Base-by-base conservation (phyloP, 352 stramenopile species). In the Phytopythium chamaehyphon region DNA sequence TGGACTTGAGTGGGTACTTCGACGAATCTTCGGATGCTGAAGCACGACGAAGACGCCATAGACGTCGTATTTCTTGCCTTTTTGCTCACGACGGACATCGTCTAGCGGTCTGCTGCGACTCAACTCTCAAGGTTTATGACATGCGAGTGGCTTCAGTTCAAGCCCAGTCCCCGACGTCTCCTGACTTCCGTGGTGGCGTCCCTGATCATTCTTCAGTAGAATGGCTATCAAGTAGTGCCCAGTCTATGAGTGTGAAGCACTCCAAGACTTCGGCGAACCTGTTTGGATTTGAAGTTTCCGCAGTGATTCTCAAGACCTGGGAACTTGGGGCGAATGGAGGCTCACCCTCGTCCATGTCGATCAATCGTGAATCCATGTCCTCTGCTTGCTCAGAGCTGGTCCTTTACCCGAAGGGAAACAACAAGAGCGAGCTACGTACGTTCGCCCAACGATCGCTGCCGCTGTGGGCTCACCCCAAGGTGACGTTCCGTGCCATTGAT, bases 391-490 rank as follows among this genome's bases (percentile, higher is more conserved):
- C 21, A 36, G 19, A 12, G 21, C 3, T 22, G 12, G 24, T 55
- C 23, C 45, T 61, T 39, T 48, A 67, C 28, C 39, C 18, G 40
- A 70, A 67, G 40, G 37, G 33, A 9, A 73, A 57, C 46, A 33
- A 48, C 11, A 86, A 78, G 47, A 88, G 69, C 52, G 82, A 92
- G 56, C 54, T 92, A 21, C 75, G 77, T 21, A 87, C 82, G 10
- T 90, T 77, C 59, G 62, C 68, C 14, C 77, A 83, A 54, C 63
- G 74, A 39, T 77, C 71, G 12, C 47, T 92, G 16, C 79, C 82
- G 15, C 47, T 92, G 3, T 92, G 82, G 82, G 82, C 82, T 0
- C 82, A 90, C 44, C 82, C 82, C 16, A 92, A 90, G 51, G 70
- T 88, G 37, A 73, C 59, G 10, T 92, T 92, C 50, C 71, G 64